Evolutionary conservation across 2,329 filamentous ascomycete species (phyloP).

Genomic region (Talaromyces marneffei): DNA sequence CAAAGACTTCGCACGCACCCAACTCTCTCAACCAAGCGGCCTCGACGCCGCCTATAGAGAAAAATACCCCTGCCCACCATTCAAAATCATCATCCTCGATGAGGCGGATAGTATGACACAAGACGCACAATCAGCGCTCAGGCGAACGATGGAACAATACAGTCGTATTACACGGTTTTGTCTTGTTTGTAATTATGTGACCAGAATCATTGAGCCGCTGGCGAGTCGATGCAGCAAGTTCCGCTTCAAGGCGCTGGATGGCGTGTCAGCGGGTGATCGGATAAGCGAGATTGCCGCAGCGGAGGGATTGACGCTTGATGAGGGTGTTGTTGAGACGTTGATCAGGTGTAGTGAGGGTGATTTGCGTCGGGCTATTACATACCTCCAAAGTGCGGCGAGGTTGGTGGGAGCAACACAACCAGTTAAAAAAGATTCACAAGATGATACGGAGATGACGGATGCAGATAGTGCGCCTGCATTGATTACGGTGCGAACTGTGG

Average conservation of each 20-base stretch:
- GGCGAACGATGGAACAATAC: constrained; percentile 97
- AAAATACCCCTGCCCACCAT: constrained; percentile 87
- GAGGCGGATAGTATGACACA: constrained; percentile 99
- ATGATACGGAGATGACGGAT: constrained; percentile 57
- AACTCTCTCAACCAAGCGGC: constrained; percentile 73
- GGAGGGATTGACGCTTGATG: constrained; percentile 70
- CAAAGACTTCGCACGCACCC: constrained; percentile 95
- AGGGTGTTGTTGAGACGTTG: constrained; percentile 74
- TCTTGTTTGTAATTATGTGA: constrained; percentile 97
- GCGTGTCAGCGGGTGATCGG: constrained; percentile 71
- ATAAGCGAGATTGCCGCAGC: constrained; percentile 74
- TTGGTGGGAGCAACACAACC: constrained; percentile 63
- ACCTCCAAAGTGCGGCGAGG: constrained; percentile 86
- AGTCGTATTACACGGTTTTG: constrained; percentile 95
- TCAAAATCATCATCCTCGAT: constrained; percentile 98
- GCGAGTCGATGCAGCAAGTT: constrained; percentile 95
- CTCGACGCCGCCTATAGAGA: constrained; percentile 57
- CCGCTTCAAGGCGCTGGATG: constrained; percentile 91
- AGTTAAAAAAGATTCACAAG: constrained; percentile 35
- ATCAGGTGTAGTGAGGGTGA: constrained; percentile 90
- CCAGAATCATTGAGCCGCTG: constrained; percentile 92
- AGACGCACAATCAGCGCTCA: constrained; percentile 86
- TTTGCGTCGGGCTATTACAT: constrained; percentile 92
- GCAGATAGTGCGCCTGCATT: constrained; percentile 36
- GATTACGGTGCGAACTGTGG: constrained; percentile 73